A percentile compares a stretch with the other conserved stretches of the same genome.
These are phyloP conservation scores for Candida khao-thaluensis DNA, from an alignment of 805 yeast genomes.

Conservation along the genomic window DNA sequence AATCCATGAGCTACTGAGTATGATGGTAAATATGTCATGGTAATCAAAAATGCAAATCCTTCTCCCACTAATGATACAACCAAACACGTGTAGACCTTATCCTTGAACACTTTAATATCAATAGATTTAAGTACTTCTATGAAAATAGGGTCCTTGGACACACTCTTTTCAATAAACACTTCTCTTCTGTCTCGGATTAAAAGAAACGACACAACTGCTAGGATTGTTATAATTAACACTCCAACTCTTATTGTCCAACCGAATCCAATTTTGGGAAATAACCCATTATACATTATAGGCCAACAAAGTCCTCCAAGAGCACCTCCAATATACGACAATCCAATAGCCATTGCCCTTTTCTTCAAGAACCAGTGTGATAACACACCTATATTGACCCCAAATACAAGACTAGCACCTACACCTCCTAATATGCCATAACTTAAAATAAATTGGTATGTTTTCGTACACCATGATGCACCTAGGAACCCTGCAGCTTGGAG, in stretches of 20 bases:
- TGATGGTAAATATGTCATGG: conserved; percentile 24
- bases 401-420: conserved; percentile 24
- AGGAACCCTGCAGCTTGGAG: conserved; percentile 22
- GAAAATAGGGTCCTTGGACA: conserved; percentile 7
- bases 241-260: conserved; percentile 31
- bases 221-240: conserved; percentile 21
- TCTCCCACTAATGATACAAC: conserved; percentile 27
- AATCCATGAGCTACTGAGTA: conserved; percentile 26
- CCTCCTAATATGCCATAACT: conserved; percentile 26
- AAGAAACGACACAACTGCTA: conserved; percentile 17
- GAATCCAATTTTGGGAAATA: conserved; percentile 28
- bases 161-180: conserved; percentile 12
- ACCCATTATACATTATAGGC: conserved; percentile 26
- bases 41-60: conserved; percentile 28
- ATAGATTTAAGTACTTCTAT: conserved; percentile 22
- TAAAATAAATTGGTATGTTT: conserved; percentile 26
- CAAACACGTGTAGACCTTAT: conserved; percentile 20
- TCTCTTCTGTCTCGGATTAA: conserved; percentile 22
- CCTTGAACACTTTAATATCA: conserved; percentile 25
- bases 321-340: conserved; percentile 30
- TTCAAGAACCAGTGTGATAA: conserved; percentile 24
- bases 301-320: conserved; percentile 30
- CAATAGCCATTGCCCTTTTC: conserved; percentile 27
- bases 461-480: conserved; percentile 19
- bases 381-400: conserved; percentile 24